Evolutionary conservation across 371 early-diverging fungal species (phyloP), one percentile per base, ranked within the genome.

Genomic region (Mucor circinelloides): DNA sequence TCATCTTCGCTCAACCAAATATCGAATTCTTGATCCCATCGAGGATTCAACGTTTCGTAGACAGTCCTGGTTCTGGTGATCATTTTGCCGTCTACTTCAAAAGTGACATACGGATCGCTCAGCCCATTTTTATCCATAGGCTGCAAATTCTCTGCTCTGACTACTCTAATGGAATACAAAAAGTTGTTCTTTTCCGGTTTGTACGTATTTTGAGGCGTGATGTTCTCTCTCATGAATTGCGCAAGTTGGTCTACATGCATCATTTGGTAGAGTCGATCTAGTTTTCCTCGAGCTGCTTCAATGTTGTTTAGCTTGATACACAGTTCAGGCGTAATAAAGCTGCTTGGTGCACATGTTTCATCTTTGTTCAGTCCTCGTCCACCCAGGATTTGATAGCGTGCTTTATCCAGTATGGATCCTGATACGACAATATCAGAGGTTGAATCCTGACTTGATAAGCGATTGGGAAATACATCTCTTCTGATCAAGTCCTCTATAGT

Each of bases 21-120:
- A 61, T 93, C 85, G 69, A 91, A 93, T 40, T 90, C 83, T 73
- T 95, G 91, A 67, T 95, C 92, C 96, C 96, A 95, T 8, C 90
- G 86, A 7, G 94, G 94, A 63, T 92, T 93, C 15, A 91, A 66
- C 0, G 88, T 76, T 48, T 90, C 89, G 50, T 77, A 80, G 9
- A 90, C 87, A 15, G 81, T 86, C 31, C 79, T 85, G 38, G 85
- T 87, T 60, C 78, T 80, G 64, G 75, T 86, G 56, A 85, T 79
- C 69, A 71, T 63, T 44, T 71, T 78, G 23, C 74, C 75, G 56
- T 80, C 71, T 3, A 81, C 82, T 38, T 85, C 82, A 55, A 90
- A 73, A 36, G 89, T 76, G 60, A 92, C 89, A 58, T 88, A 90
- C 0, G 94, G 92, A 44, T 87, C 84, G 21, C 87, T 83, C 7